Base-by-base conservation (phyloP, 768 basidiomycete species). In the Asterophora lycoperdoides region DNA sequence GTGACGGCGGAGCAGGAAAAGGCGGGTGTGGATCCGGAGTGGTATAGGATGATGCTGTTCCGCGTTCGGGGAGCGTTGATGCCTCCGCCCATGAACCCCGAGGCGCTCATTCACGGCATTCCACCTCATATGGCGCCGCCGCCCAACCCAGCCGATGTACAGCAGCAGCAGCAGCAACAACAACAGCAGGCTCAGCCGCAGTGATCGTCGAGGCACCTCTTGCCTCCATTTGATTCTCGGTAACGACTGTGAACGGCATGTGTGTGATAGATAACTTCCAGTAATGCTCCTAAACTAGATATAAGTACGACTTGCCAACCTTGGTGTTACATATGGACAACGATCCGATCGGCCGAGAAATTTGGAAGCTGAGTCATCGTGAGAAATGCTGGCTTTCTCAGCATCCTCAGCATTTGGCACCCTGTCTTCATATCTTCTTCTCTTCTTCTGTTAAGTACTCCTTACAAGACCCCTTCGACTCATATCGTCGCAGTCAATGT, bases 31-130 rank as follows among this genome's bases (percentile, higher is more conserved):
- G 87, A 88, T 43, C 81, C 80, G 38, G 89, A 92, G 53, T 93
- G 89, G 89, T 93, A 83, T 58, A 72, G 84, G 54, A 84, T 87
- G 79, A 91, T 92, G 88, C 61, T 90, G 8, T 74, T 87, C 60
- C 80, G 86, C n/a, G 81, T 91, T 36, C 74, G 89, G 46, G 76
- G 75, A 37, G 84, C 84, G 14, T 71, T 90, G 54, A 80, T 89
- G 79, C 79, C 73, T 44, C 71, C 69, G 4, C 74, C 75, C 5
- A 73, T 77, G 65, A 76, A 75, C 51, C 75, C 77, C 20, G 76
- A 75, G 51, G 72, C 61, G 8, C 56, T 76, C 51, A 72, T 77
- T 66, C 75, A 76, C 56, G 71, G 68, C 15, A 74, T 72, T 61
- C 69, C 70, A 8, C 62, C 67, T 7, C 72, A 73, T 39, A 68